These are phyloP conservation scores for Calonectria naviculata DNA, from an alignment of 2,329 filamentous ascomycete species.

Conservation along the genomic window DNA sequence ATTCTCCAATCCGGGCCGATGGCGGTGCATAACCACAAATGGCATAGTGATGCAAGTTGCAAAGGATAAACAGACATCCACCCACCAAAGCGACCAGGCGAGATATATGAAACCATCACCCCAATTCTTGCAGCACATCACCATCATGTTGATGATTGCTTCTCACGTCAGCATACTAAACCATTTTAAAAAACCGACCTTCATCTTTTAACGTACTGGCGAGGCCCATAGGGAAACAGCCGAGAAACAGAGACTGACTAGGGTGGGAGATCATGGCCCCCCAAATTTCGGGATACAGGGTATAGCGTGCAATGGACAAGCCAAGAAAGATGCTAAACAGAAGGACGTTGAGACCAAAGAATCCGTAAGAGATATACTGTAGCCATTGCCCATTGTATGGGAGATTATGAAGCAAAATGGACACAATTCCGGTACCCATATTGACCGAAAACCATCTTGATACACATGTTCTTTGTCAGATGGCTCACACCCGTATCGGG, in stretches of 20 bases:
- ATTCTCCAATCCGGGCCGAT: slow-evolving; percentile 59
- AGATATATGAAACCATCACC: slow-evolving; percentile 65
- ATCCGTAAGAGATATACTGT: slow-evolving; percentile 67
- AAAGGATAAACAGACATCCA: slow-evolving; percentile 64
- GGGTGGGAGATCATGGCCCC: slow-evolving; percentile 73
- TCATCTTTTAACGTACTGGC: slow-evolving; percentile 54
- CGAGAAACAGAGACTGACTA: slow-evolving; percentile 75
- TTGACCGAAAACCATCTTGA: slow-evolving; percentile 67
- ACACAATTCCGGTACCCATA: slow-evolving; percentile 77
- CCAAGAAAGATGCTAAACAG: slow-evolving; percentile 66
- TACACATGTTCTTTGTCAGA: slow-evolving; percentile 10
- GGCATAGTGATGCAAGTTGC: slow-evolving; percentile 65
- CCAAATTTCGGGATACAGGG: slow-evolving; percentile 75
- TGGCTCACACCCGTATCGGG: background rate
- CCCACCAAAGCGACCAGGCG: slow-evolving; percentile 69
- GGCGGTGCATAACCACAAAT: slow-evolving; percentile 64
- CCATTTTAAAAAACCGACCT: background rate
- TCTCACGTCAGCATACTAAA: slow-evolving; percentile 16
- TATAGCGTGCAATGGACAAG: slow-evolving; percentile 70
- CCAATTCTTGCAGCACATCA: slow-evolving; percentile 72
- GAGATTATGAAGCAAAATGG: slow-evolving; percentile 70
- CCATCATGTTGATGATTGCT: slow-evolving; percentile 73
- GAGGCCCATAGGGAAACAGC: slow-evolving; percentile 75
- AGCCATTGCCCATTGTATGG: slow-evolving; percentile 70
- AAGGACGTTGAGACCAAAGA: slow-evolving; percentile 69